phyloP scores from a whole-genome alignment of 1,284 basidiomycete genomes.

The Caloboletus inedulis region DNA sequence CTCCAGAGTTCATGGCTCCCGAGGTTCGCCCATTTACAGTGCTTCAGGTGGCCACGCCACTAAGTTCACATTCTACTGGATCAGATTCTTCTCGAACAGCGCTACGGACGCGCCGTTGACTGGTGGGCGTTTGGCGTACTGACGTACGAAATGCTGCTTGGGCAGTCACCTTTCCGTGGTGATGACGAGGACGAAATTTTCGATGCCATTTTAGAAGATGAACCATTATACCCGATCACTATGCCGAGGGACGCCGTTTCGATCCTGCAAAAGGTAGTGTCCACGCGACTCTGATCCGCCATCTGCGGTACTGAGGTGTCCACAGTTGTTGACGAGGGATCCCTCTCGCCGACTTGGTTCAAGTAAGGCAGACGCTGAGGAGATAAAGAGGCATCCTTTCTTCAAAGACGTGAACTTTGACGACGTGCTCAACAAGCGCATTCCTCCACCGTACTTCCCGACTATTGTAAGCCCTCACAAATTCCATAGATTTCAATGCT shows the following conservation, averaged over 20 bases:
- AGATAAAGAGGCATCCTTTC: conserved; percentile 97
- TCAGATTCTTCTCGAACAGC: conserved; percentile 97
- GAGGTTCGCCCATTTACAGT: conserved; percentile 58
- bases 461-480: conserved; percentile 68
- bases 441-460: conserved; percentile 97
- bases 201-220: conserved; percentile 98
- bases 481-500: conserved; percentile 3
- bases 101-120: conserved; percentile 97
- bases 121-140: conserved; percentile 99
- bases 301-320: conserved; percentile 13
- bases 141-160: conserved; percentile 98
- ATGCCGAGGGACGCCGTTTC: conserved; percentile 99
- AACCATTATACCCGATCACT: conserved; percentile 98
- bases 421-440: conserved; percentile 93
- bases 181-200: conserved; percentile 99
- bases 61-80: conserved; percentile 2
- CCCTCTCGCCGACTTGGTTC: conserved; percentile 92
- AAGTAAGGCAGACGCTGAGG: conserved; percentile 91
- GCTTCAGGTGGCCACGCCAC: not conserved
- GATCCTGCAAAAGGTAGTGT: conserved; percentile 82
- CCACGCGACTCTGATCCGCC: not conserved
- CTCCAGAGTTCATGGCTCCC: conserved; percentile 99
- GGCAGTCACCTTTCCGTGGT: conserved; percentile 98
- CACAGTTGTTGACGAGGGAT: conserved; percentile 90
- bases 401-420: conserved; percentile 98